Conservation (phyloP, 139 green algal genomes). For the Spirogloea muscicola region DNA sequence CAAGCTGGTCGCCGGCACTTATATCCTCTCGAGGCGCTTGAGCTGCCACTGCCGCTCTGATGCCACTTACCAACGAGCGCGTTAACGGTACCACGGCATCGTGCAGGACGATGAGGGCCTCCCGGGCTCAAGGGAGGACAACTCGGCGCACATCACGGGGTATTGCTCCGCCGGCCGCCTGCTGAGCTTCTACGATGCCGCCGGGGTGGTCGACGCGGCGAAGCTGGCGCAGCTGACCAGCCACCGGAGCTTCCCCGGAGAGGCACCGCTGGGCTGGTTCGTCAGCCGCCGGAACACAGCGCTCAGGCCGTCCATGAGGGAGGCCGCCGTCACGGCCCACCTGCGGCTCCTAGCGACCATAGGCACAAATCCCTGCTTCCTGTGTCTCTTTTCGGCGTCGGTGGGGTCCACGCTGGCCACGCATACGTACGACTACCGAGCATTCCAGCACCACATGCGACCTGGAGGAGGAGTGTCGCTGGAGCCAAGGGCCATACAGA, state of each 20-base stretch:
- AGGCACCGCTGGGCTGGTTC: constrained; percentile 29
- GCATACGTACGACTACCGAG: constrained; percentile 27
- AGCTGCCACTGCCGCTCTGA: too few species aligned
- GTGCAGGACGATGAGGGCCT: constrained; percentile 6
- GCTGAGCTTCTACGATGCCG: constrained; percentile 30
- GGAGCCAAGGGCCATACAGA: constrained; percentile 1
- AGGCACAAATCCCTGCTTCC: background rate
- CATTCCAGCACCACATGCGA: constrained; percentile 13
- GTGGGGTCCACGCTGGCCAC: background rate
- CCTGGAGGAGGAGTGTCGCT: background rate
- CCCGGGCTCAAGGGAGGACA: background rate
- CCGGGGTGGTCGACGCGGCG: background rate
- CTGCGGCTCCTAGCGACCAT: too few species aligned
- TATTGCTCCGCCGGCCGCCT: constrained; percentile 20
- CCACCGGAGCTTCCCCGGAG: background rate
- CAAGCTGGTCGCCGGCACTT: too few species aligned
- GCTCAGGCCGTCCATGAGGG: constrained; percentile 22
- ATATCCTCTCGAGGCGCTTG: too few species aligned
- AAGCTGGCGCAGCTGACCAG: constrained; percentile 6
- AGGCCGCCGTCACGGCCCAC: constrained; percentile 8
- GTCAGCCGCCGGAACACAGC: constrained; percentile 14
- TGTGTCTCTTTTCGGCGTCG: constrained; percentile 5
- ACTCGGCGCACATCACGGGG: constrained; percentile 2
- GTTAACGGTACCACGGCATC: constrained; percentile 3
- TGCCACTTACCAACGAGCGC: too few species aligned